Conservation (phyloP, 768 basidiomycete species). For the Leucosporidium yakuticum region DNA sequence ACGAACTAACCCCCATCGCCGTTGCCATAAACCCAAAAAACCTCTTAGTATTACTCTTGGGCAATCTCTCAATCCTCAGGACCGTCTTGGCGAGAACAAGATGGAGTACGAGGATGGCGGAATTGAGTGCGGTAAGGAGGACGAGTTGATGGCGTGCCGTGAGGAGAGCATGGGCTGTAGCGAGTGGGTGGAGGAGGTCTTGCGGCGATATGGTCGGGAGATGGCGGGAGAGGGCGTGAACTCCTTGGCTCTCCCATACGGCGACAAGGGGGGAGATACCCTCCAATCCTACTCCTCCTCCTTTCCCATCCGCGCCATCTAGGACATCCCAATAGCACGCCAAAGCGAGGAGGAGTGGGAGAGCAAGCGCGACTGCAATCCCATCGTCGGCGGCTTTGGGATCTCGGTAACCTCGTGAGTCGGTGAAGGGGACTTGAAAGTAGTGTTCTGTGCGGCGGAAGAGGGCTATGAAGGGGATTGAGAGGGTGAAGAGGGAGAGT, state of each 20-base stretch:
- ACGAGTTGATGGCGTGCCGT: constrained; percentile 34
- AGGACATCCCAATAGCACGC: constrained; percentile 36
- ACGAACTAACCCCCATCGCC: constrained; percentile 19
- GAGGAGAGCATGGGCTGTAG: constrained; percentile 28
- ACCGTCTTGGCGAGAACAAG: constrained; percentile 34
- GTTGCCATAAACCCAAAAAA: constrained; percentile 38
- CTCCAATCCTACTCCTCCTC: constrained; percentile 18
- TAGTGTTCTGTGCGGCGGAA: constrained; percentile 19
- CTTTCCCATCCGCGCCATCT: background rate
- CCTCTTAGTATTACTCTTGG: constrained; percentile 37
- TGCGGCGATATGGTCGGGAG: background rate
- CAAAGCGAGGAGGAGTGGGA: constrained; percentile 34
- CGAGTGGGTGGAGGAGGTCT: constrained; percentile 9
- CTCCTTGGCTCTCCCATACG: constrained; percentile 34
- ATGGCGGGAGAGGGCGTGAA: constrained; percentile 4
- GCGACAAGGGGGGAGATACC: constrained; percentile 27
- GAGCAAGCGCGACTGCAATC: constrained; percentile 28
- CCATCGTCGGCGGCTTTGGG: constrained; percentile 36
- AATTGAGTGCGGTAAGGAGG: constrained; percentile 34
- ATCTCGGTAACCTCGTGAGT: constrained; percentile 37
- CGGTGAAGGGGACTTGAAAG: constrained; percentile 40
- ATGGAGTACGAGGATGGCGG: constrained; percentile 34
- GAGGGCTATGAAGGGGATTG: constrained; percentile 30
- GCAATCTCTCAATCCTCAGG: constrained; percentile 34
- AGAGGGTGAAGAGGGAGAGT: constrained; percentile 20